Base-by-base conservation (phyloP, 805 yeast genomes). In the Saccharomycopsis schoenii region DNA sequence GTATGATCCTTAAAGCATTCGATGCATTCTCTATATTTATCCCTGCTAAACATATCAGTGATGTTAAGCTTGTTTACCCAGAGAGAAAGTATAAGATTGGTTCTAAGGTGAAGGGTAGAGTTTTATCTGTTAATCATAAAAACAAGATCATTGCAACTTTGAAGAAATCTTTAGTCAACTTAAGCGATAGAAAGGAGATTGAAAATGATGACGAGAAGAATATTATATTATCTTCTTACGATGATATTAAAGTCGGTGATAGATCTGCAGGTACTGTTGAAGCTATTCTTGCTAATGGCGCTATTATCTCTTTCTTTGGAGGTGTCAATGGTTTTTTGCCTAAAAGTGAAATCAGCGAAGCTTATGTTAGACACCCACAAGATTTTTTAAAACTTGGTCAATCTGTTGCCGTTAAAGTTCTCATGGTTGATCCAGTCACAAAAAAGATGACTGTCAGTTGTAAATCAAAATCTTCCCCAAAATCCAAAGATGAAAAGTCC, bases 71-170 rank as follows among this genome's bases (percentile, higher is more conserved):
- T 65, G 83, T 83, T 2, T 86, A 93, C 69, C 99, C 99, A 5
- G 98, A 94, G 73, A 82, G 94, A 76, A 89, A 90, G 68, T 93
- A 86, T 78, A 89, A 88, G 72, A 83, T 85, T 54, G 98, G 97
- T 11, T 76, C 86, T 52, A 87, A 85, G 66, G 89, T 89, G 37
- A 87, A 80, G 67, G 94, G 86, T 64, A 82, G 96, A 74, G 80
- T 90, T 12, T 72, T 89, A 66, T 77, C 73, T 59, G 74, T 79
- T 54, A 67, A 70, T 47, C 74, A 68, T 55, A 75, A 75, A 58
- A 78, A 80, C 39, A 81, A 78, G 56, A 74, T 91, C 54, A 73
- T 76, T 43, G 76, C 89, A 24, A 88, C 98, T 1, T 73, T 92
- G 67, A 91, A 91, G 72, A 96, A 92, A 73, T 83, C 97, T 1